Evolutionary conservation across 768 basidiomycete genomes (phyloP).

Genomic region (Epithele typhae): DNA sequence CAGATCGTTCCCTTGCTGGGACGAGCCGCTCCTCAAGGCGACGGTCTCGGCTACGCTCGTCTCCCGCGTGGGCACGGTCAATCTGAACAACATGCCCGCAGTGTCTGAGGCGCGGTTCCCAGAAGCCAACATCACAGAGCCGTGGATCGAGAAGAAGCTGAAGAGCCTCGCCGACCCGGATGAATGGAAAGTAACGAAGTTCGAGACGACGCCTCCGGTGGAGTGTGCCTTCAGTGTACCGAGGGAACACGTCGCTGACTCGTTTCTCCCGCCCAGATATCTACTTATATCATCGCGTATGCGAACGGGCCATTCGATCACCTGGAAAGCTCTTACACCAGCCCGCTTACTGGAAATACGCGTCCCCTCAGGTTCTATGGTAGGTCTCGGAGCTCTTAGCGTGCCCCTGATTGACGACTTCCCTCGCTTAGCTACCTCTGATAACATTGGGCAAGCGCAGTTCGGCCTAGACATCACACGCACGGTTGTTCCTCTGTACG

Average conservation of each 20-base stretch:
- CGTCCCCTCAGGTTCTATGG: conserved; percentile 85
- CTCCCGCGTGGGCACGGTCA: conserved; percentile 68
- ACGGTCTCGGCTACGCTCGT: conserved; percentile 75
- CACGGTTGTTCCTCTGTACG: conserved; percentile 80
- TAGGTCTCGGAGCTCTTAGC: too few species aligned
- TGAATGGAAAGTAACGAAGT: conserved; percentile 79
- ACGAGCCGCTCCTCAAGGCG: conserved; percentile 88
- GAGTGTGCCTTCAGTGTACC: conserved; percentile 1
- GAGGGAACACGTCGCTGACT: too few species aligned
- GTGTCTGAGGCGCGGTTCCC: conserved; percentile 50
- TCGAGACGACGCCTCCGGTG: conserved; percentile 72
- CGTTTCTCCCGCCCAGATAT: conserved; percentile 44
- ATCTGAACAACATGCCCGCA: conserved; percentile 85
- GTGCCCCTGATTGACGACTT: too few species aligned
- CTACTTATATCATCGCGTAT: conserved; percentile 83
- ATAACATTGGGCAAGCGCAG: conserved; percentile 79
- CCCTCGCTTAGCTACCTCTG: conserved; percentile 79
- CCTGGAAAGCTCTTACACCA: conserved; percentile 71
- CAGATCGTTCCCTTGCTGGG: conserved; percentile 85
- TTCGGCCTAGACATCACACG: conserved; percentile 89
- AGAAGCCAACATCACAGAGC: conserved; percentile 25
- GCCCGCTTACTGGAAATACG: conserved; percentile 74
- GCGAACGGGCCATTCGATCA: conserved; percentile 78
- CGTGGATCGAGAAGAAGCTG: conserved; percentile 30
- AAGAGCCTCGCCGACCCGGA: conserved; percentile 26